Evolutionary conservation across 2,329 filamentous ascomycete species (phyloP), one percentile per base, ranked within the genome.

Genomic region (Cladosporium sp.): DNA sequence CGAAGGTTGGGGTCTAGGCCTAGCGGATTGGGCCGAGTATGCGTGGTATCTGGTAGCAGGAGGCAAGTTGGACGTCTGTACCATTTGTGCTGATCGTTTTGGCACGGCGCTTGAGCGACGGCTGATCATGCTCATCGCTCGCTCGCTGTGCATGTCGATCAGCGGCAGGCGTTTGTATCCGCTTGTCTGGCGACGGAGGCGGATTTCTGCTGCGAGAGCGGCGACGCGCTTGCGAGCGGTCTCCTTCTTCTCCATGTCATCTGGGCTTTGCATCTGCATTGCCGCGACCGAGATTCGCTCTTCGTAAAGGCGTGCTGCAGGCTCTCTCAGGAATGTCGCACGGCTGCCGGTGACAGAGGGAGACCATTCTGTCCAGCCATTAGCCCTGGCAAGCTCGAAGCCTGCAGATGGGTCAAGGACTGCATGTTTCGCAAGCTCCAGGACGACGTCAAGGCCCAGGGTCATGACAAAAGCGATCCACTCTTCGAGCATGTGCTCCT

Each of bases 391-490:
- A 28, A 82, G 75, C 13, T 79, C 76, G 71, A 89, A 88, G 13
- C 82, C 83, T 3, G 76, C 75, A 16, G 77, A 32, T 75, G 76
- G 58, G 75, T 77, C 34, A 77, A 79, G 46, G 63, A 67, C 62
- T 75, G 77, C 48, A 72, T 77, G 60, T 75, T 77, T 68, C 64
- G 82, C 81, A 66, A 89, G 80, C 8, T 82, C 79, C 16, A 88
- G 77, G 13, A 88, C 79, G 1, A 83, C 82, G 8, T 82, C 81
- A 11, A 85, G 85, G 6, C 87, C 87, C 18, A 88, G 79, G 0
- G 85, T 87, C 36, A 88, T 77, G 30, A 89, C 76, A 70, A 87
- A 85, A 61, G 81, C 81, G 21, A 83, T 85, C 87, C 87, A 89
- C 73, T 88, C 85, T 71, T 88, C 85, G 25, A 89, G 79, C 70